phyloP scores from a whole-genome alignment of 2,329 filamentous ascomycete genomes.

The Alternaria burnsii region DNA sequence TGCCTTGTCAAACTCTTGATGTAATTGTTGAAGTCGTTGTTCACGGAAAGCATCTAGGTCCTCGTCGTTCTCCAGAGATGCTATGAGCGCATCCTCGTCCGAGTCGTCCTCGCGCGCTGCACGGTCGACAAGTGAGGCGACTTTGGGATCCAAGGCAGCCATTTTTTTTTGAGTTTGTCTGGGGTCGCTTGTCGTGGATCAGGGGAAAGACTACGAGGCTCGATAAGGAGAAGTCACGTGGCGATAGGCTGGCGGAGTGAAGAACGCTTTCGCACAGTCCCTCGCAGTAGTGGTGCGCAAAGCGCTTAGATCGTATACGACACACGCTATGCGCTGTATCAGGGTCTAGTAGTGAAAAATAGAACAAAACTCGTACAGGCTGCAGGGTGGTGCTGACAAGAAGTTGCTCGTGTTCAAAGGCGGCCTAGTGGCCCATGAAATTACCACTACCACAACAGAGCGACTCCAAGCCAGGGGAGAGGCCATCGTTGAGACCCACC shows the following conservation, averaged over 20 bases:
- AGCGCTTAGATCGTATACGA: background rate
- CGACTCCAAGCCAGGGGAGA: slow-evolving; percentile 38
- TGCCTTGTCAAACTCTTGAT: slow-evolving; percentile 63
- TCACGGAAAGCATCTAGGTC: slow-evolving; percentile 64
- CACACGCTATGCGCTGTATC: background rate
- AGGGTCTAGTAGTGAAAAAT: slow-evolving; percentile 11
- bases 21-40: slow-evolving; percentile 65
- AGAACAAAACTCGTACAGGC: slow-evolving; percentile 13
- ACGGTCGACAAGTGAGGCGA: slow-evolving; percentile 60
- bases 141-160: slow-evolving; percentile 59
- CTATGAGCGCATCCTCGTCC: slow-evolving; percentile 68
- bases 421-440: slow-evolving; percentile 40
- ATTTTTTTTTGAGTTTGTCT: slow-evolving; percentile 40
- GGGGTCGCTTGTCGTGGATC: slow-evolving; percentile 28
- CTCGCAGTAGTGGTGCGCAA: background rate
- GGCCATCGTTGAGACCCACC: slow-evolving; percentile 32
- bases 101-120: slow-evolving; percentile 54
- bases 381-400: slow-evolving; percentile 28
- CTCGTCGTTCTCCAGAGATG: slow-evolving; percentile 65
- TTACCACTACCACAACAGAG: slow-evolving; percentile 29
- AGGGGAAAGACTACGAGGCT: slow-evolving; percentile 19
- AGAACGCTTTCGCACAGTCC: background rate
- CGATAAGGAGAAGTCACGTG: slow-evolving; percentile 29
- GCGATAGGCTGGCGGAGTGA: slow-evolving; percentile 10
- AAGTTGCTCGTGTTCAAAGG: slow-evolving; percentile 25